A percentile compares a stretch with the other conserved stretches of the same genome.
Conservation (phyloP, 805 yeast species). For the Lachancea lanzarotensis region DNA sequence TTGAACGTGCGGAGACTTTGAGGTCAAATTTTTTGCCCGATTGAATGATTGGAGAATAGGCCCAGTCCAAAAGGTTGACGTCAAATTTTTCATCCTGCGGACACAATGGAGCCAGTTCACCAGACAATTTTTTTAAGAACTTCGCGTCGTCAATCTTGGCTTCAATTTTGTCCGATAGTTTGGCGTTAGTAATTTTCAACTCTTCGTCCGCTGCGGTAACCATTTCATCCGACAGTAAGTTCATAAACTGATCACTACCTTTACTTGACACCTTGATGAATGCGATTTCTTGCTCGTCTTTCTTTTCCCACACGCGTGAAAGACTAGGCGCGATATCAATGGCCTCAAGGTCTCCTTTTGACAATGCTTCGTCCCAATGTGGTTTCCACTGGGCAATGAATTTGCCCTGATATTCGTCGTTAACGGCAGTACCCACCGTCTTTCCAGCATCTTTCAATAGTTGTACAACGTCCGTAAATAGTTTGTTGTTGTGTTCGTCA, state of each 20-base stretch:
- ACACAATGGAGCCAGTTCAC: conserved; percentile 34
- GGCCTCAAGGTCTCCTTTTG: conserved; percentile 34
- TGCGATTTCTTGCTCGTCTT: conserved; percentile 72
- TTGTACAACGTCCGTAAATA: conserved; percentile 51
- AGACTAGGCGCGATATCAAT: conserved; percentile 50
- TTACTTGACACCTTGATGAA: conserved; percentile 64
- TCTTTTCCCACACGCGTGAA: conserved; percentile 58
- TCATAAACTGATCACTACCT: conserved; percentile 73
- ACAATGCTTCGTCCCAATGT: conserved; percentile 34
- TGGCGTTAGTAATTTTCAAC: conserved; percentile 60
- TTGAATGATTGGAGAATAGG: conserved; percentile 84
- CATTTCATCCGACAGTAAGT: conserved; percentile 80
- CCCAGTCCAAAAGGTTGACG: conserved; percentile 78
- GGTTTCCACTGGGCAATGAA: conserved; percentile 75
- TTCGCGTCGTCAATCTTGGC: conserved; percentile 73
- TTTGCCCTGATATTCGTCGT: conserved; percentile 78
- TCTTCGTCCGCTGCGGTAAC: conserved; percentile 84
- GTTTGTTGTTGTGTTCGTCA: conserved; percentile 59
- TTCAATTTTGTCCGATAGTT: conserved; percentile 70
- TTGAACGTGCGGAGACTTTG: conserved; percentile 75
- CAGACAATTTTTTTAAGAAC: conserved; percentile 52
- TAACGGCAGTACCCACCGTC: conserved; percentile 59
- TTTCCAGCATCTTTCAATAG: conserved; percentile 41
- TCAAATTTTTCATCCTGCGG: conserved; percentile 61
- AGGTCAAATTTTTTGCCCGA: conserved; percentile 82